Conservation (phyloP, 225 moss, liverwort and hornwort genomes). For the Thuidium tamariscinum region DNA sequence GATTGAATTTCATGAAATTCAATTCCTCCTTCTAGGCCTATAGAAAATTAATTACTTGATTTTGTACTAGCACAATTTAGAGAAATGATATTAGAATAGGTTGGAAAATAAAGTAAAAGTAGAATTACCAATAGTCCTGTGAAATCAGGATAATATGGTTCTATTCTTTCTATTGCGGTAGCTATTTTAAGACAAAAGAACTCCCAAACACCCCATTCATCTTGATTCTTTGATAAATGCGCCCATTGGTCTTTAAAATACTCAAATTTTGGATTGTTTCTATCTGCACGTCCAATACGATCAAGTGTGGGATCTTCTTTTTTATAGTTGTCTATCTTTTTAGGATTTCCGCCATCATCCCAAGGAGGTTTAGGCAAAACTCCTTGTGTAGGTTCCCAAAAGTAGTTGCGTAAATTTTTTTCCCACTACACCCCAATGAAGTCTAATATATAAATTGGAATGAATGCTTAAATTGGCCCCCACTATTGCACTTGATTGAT, state of each 20-base stretch:
- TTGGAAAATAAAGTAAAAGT: background rate
- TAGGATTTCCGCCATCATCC: background rate
- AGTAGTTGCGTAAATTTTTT: constrained; percentile 4
- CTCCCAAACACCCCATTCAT: constrained; percentile 28
- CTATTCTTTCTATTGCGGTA: background rate
- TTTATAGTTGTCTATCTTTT: background rate
- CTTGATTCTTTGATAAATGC: background rate
- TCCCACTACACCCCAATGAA: constrained; percentile 7
- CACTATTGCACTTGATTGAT: background rate
- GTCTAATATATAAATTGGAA: background rate
- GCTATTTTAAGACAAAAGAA: constrained; percentile 16
- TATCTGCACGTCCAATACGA: background rate
- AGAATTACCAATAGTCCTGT: background rate
- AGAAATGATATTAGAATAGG: background rate
- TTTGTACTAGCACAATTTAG: background rate
- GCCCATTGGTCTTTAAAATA: constrained; percentile 33
- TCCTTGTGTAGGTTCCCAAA: background rate
- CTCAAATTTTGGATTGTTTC: constrained; percentile 5
- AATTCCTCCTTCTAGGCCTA: too few species aligned
- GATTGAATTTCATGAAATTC: background rate
- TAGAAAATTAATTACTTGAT: background rate
- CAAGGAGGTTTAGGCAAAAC: background rate
- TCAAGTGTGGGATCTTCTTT: background rate
- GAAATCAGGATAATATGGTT: constrained; percentile 30
- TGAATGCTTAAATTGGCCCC: background rate